Conservation (phyloP, 2,329 filamentous ascomycete species). For the Phialemonium atrogriseum region DNA sequence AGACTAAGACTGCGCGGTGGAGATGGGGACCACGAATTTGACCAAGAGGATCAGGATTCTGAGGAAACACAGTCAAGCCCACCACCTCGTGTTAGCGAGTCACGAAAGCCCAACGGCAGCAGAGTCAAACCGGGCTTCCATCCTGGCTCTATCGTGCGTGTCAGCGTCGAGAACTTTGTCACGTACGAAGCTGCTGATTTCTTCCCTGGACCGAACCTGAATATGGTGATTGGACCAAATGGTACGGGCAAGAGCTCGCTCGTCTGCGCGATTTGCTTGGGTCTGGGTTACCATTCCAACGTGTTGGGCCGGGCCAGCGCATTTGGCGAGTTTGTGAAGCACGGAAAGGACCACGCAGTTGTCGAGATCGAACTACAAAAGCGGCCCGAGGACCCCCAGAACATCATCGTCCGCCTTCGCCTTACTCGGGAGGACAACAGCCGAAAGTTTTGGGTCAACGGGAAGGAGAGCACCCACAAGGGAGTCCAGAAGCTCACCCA, state of each 20-base stretch:
- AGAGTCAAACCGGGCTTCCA: too few relatives aligned
- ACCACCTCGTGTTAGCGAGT: too few relatives aligned
- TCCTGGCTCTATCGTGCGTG: slow-evolving; percentile 80
- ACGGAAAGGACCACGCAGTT: slow-evolving; percentile 65
- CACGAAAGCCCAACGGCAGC: too few relatives aligned
- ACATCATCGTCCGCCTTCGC: slow-evolving; percentile 65
- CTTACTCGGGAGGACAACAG: slow-evolving; percentile 80
- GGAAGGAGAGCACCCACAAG: slow-evolving; percentile 51
- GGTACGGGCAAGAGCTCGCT: slow-evolving; percentile 96
- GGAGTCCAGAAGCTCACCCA: slow-evolving; percentile 59
- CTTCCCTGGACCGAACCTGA: slow-evolving; percentile 81
- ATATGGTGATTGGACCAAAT: slow-evolving; percentile 99
- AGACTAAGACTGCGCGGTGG: slow-evolving; percentile 21
- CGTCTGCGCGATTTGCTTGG: slow-evolving; percentile 92
- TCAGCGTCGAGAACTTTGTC: slow-evolving; percentile 82
- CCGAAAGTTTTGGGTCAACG: slow-evolving; percentile 71
- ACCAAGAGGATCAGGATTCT: too few relatives aligned
- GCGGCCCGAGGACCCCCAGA: slow-evolving; percentile 47
- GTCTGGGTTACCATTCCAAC: slow-evolving; percentile 74
- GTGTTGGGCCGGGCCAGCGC: slow-evolving; percentile 80
- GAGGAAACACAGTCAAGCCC: too few relatives aligned
- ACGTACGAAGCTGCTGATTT: slow-evolving; percentile 93
- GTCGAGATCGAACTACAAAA: slow-evolving; percentile 88
- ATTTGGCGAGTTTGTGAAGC: slow-evolving; percentile 86
- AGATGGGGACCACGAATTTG: too few relatives aligned